Evolutionary conservation across 768 basidiomycete genomes (phyloP).

Genomic region (Imleria badia): DNA sequence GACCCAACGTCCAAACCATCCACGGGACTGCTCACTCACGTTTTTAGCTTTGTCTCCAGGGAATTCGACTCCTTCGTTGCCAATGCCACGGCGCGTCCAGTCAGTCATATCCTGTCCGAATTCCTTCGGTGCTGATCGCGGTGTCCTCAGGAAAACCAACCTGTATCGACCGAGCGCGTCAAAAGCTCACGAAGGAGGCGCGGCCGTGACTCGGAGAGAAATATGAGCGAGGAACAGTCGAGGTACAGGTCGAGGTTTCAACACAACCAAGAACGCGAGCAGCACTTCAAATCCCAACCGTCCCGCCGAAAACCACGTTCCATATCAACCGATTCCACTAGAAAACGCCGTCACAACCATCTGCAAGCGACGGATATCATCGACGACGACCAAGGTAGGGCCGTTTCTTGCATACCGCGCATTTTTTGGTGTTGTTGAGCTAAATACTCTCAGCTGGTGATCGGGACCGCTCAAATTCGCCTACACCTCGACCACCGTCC

Average conservation of each 20-base stretch:
- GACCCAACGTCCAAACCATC: constrained; percentile 3
- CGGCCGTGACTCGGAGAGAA: constrained; percentile 6
- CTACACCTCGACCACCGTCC: constrained; percentile 12
- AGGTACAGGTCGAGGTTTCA: constrained; percentile 4
- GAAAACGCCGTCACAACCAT: constrained; percentile 2
- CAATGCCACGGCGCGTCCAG: constrained; percentile 50
- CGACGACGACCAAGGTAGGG: constrained; percentile 25
- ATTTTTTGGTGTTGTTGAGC: constrained; percentile 3
- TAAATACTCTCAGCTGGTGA: constrained; percentile 24
- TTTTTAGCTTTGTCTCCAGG: constrained; percentile 66
- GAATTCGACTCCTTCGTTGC: constrained; percentile 72
- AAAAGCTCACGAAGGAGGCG: constrained; percentile 9
- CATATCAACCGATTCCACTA: constrained; percentile 17
- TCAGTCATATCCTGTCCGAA: constrained; percentile 9
- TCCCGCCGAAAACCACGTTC: constrained; percentile 20
- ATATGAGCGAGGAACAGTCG: constrained; percentile 15
- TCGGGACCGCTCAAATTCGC: constrained; percentile 21
- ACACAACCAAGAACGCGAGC: constrained; percentile 10
- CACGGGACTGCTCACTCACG: constrained; percentile 56
- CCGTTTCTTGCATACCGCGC: background rate
- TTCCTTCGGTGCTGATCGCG: constrained; percentile 3
- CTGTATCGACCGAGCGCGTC: constrained; percentile 9
- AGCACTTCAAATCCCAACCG: constrained; percentile 3
- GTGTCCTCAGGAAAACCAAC: constrained; percentile 17
- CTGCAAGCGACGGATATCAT: background rate